Evolutionary conservation across 1,284 basidiomycete species (phyloP), one percentile per base, ranked within the genome.

Genomic region (Leccinum subspadiceum): DNA sequence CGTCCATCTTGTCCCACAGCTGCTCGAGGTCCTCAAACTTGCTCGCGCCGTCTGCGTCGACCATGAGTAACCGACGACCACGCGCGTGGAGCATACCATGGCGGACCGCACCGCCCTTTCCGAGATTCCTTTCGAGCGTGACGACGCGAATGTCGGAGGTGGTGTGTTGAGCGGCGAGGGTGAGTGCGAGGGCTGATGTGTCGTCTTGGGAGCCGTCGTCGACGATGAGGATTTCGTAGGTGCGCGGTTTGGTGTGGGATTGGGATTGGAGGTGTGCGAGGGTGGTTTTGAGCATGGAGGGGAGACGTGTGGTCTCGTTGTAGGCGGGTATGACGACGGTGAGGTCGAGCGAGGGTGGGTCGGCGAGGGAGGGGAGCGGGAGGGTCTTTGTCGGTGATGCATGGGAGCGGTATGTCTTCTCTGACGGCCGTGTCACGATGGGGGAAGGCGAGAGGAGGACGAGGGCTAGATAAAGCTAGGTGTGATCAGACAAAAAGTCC

Each of bases 11-110:
- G 1, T 75, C 75, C 82, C 92, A 92, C 13, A 98, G 76, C 29
- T 78, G 68, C 64, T 90, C 86, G 12, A 97, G 72, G 68, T 96
- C 95, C 51, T 85, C 79, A 65, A 98, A 96, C 41, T 85, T 81
- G 62, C 92, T 94, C 22, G 95, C 95, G 2, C 92, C 95, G 67
- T 98, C 95, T 5, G 95, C 95, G 70, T 98, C 95, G 37, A 90
- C 94, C 84, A 97, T 95, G 53, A 97, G 77, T 53, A 97, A 78
- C n/a, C 91, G 77, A 62, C 80, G 74, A 5, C 95, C 95, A 4
- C 92, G 81, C 5, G 85, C 82, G 69, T 92, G 87, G 61, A 96
- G 73, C 83, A 94, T 91, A 49, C 93, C 94, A 75, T 96, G 94
- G 46, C 90, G 81, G 20, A 97, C 94, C 0, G 94, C 93, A 1